Conservation (phyloP, 2,329 filamentous ascomycete species). For the Grosmannia clavigera region DNA sequence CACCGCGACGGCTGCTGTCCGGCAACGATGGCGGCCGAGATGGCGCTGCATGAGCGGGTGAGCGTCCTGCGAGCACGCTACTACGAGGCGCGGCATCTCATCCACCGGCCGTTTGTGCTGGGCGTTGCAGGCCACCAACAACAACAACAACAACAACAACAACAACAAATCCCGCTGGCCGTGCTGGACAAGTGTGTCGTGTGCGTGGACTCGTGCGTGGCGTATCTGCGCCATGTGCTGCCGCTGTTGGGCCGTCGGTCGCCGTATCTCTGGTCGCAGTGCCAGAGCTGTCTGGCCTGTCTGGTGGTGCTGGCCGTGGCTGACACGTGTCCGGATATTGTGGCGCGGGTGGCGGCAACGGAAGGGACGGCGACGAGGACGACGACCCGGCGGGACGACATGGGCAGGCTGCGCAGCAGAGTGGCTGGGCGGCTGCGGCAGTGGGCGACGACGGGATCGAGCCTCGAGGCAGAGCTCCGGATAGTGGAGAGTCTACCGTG, state of each 20-base stretch:
- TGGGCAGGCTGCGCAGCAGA: conserved; percentile 17
- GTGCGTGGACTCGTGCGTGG: conserved; percentile 23
- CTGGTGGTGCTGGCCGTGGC: conserved; percentile 22
- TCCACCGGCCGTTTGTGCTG: conserved; percentile 47
- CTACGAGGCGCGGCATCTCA: conserved; percentile 58
- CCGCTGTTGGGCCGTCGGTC: conserved; percentile 24
- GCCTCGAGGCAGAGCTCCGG: conserved; percentile 15
- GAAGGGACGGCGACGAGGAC: not conserved
- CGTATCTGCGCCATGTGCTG: conserved; percentile 22
- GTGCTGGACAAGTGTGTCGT: conserved; percentile 22
- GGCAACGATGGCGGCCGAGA: not conserved
- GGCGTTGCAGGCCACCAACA: conserved; percentile 11
- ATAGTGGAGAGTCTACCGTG: conserved; percentile 10
- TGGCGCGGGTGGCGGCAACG: not conserved
- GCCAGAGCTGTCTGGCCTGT: conserved; percentile 22
- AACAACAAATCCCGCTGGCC: conserved; percentile 11
- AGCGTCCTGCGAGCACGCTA: conserved; percentile 60
- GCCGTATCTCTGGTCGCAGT: conserved; percentile 25
- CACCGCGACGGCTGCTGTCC: conserved; percentile 34
- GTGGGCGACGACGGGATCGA: conserved; percentile 22
- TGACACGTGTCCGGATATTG: conserved; percentile 17
- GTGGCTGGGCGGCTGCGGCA: conserved; percentile 18
- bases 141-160: not conserved
- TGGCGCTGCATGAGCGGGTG: conserved; percentile 39
- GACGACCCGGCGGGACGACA: not conserved